A percentile compares a stretch with the other conserved stretches of the same genome.
Evolutionary conservation across 805 yeast species (phyloP).

Genomic region (Teunomyces aglyptinius): DNA sequence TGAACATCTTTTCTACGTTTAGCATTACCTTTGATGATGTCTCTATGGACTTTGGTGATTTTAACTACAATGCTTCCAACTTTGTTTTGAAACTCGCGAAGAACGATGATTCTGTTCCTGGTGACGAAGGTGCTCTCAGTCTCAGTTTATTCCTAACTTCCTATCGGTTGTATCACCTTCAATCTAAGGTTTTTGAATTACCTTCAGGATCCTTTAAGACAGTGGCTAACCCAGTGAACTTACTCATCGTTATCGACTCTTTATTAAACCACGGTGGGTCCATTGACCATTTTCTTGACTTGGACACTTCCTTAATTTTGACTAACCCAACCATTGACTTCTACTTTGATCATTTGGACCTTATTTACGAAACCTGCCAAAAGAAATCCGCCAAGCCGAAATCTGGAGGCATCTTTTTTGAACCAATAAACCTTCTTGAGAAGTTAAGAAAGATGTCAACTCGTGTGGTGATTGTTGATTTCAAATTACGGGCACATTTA

Average conservation of each 20-base stretch:
- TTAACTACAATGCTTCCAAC: slow-evolving; percentile 18
- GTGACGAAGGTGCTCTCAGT: slow-evolving; percentile 6
- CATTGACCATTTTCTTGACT: slow-evolving; percentile 12
- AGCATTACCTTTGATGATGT: slow-evolving; percentile 24
- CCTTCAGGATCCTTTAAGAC: slow-evolving; percentile 33
- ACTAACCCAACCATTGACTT: slow-evolving; percentile 36
- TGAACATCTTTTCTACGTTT: slow-evolving; percentile 4
- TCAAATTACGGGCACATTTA: slow-evolving; percentile 26
- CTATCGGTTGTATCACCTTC: slow-evolving; percentile 26
- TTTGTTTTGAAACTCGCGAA: slow-evolving; percentile 17
- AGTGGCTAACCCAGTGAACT: slow-evolving; percentile 20
- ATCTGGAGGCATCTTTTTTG: slow-evolving; percentile 1
- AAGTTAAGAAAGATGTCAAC: slow-evolving; percentile 19
- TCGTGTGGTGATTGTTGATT: slow-evolving; percentile 31
- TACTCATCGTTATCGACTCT: slow-evolving; percentile 19
- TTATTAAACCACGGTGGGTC: slow-evolving; percentile 3
- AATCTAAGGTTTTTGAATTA: slow-evolving; percentile 30
- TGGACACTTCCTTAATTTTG: slow-evolving; percentile 20
- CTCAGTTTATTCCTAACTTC: slow-evolving; percentile 27
- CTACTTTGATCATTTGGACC: slow-evolving; percentile 37
- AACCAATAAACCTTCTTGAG: slow-evolving; percentile 5
- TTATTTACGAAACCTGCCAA: not conserved
- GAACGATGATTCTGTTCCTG: slow-evolving; percentile 6
- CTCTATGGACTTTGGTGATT: slow-evolving; percentile 16
- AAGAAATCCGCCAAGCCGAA: not conserved